phyloP scores from a whole-genome alignment of 495 filamentous ascomycete genomes.

The Polyplosphaeria fusca region DNA sequence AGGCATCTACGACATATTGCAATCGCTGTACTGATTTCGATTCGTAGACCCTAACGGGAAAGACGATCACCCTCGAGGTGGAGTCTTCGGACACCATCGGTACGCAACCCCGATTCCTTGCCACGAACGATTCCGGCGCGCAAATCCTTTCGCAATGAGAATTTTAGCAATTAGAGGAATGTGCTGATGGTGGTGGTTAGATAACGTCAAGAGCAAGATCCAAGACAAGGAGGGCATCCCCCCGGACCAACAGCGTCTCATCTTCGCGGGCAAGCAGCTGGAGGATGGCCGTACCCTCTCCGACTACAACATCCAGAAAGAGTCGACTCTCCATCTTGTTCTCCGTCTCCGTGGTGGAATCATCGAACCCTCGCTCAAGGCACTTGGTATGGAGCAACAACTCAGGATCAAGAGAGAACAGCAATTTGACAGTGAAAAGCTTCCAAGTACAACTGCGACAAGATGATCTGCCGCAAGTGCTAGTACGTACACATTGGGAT shows the following conservation, averaged over 20 bases:
- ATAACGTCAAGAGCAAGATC: constrained; percentile 53
- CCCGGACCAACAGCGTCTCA: constrained; percentile 97
- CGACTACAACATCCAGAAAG: constrained; percentile 99
- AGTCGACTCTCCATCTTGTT: constrained; percentile 98
- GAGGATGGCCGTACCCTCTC: constrained; percentile 98
- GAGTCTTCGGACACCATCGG: constrained; percentile 97
- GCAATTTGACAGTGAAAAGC: too few species aligned
- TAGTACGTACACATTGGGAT: too few species aligned
- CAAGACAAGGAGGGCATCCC: constrained; percentile 99
- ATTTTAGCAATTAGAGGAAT: neutral
- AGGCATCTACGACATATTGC: constrained; percentile 40
- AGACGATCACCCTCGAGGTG: constrained; percentile 99
- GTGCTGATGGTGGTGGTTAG: constrained; percentile 7
- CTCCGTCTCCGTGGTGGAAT: constrained; percentile 99
- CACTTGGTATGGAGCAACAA: too few species aligned
- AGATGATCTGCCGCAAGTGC: constrained; percentile 99
- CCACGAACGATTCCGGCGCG: neutral
- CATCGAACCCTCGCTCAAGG: constrained; percentile 99
- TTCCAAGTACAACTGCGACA: constrained; percentile 99
- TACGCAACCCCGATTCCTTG: constrained; percentile 9
- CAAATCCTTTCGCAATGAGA: neutral
- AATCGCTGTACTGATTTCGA: neutral
- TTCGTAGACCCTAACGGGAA: constrained; percentile 63
- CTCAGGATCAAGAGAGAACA: too few species aligned
- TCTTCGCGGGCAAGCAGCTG: constrained; percentile 99